A percentile compares a stretch with the other conserved stretches of the same genome.
phyloP scores from a whole-genome alignment of 2,329 filamentous ascomycete species.

The Phialocephala subalpina region DNA sequence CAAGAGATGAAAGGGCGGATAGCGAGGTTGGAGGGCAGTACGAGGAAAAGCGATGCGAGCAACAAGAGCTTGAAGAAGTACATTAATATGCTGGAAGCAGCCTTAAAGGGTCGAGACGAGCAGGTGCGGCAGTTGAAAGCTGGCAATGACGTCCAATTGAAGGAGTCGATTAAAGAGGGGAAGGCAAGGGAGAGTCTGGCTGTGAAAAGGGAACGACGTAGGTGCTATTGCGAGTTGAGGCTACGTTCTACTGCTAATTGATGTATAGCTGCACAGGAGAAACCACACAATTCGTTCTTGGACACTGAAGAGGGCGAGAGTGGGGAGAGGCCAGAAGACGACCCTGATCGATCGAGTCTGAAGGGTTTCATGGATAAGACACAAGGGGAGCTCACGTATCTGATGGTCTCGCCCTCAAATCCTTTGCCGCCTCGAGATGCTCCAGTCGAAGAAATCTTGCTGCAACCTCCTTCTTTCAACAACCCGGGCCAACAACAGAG shows the following conservation, averaged over 20 bases:
- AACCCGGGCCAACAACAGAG: conserved; percentile 51
- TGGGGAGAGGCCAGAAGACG: conserved; percentile 43
- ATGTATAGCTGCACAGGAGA: conserved; percentile 31
- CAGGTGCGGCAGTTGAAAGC: conserved; percentile 63
- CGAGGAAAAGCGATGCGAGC: conserved; percentile 83
- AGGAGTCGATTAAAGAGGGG: conserved; percentile 44
- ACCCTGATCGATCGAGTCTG: conserved; percentile 58
- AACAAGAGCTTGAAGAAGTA: conserved; percentile 92
- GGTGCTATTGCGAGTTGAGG: conserved; percentile 34
- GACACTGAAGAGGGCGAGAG: conserved; percentile 57
- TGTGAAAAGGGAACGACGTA: conserved; percentile 64
- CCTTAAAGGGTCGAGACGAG: conserved; percentile 84
- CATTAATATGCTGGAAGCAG: conserved; percentile 86
- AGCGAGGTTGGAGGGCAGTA: conserved; percentile 90
- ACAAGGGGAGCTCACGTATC: conserved; percentile 71
- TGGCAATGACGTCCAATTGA: conserved; percentile 50
- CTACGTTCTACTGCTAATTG: conserved; percentile 10
- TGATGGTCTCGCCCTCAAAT: conserved; percentile 73
- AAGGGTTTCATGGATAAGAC: conserved; percentile 71
- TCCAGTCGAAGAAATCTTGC: conserved; percentile 63
- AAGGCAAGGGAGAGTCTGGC: conserved; percentile 63
- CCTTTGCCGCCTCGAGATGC: conserved; percentile 71
- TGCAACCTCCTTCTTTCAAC: conserved; percentile 54
- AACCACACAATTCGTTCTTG: conserved; percentile 46
- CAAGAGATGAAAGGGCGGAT: conserved; percentile 99